These are phyloP conservation scores for Chiua virens DNA, from an alignment of 768 basidiomycete genomes.

Conservation along the genomic window DNA sequence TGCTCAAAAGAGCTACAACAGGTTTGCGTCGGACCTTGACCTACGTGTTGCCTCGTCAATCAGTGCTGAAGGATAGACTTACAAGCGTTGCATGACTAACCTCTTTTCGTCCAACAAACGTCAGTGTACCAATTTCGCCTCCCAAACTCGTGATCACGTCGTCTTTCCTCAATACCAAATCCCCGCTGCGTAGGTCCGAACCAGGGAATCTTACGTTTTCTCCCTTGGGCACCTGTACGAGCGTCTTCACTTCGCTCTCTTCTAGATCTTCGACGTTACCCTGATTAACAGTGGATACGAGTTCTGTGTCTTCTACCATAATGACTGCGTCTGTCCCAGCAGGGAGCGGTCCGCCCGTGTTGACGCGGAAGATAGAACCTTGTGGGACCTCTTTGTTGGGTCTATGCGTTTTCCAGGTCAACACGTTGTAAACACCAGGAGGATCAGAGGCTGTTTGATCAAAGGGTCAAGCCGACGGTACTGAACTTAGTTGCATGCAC, in stretches of 20 bases:
- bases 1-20: slow-evolving; percentile 77
- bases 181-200: slow-evolving; percentile 69
- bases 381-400: slow-evolving; percentile 39
- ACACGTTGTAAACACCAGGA: slow-evolving; percentile 65
- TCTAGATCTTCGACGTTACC: slow-evolving; percentile 48
- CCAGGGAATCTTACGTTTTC: slow-evolving; percentile 78
- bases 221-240: slow-evolving; percentile 56
- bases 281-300: slow-evolving; percentile 53
- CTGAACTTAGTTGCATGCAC: neutral
- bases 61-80: neutral
- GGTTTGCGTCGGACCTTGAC: slow-evolving; percentile 72
- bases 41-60: slow-evolving; percentile 36
- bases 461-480: slow-evolving; percentile 1
- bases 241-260: slow-evolving; percentile 68
- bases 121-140: slow-evolving; percentile 81
- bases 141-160: slow-evolving; percentile 63
- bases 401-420: slow-evolving; percentile 50
- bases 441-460: slow-evolving; percentile 53
- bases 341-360: slow-evolving; percentile 84
- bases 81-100: slow-evolving; percentile 36
- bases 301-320: slow-evolving; percentile 91
- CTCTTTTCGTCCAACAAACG: slow-evolving; percentile 73
- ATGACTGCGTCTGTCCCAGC: slow-evolving; percentile 74
- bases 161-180: slow-evolving; percentile 62
- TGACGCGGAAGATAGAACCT: slow-evolving; percentile 61